Conservation (phyloP, 2,329 filamentous ascomycete genomes). For the Aspergillus hortae region DNA sequence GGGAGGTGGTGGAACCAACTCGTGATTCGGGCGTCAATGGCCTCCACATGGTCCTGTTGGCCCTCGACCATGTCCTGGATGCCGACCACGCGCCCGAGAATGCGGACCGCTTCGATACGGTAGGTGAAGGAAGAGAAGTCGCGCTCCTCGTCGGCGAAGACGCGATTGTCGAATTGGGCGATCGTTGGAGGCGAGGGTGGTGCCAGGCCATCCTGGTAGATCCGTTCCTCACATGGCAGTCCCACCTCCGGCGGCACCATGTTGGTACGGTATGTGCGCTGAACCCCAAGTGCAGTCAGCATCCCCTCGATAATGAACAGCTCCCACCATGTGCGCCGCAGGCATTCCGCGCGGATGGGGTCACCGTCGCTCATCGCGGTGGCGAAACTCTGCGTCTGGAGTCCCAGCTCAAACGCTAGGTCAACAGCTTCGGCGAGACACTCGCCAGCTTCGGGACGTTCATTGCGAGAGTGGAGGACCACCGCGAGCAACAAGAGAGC, state of each 20-base stretch:
- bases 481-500: conserved; percentile 73
- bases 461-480: conserved; percentile 71
- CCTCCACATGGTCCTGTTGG: conserved; percentile 56
- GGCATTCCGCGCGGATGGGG: conserved; percentile 72
- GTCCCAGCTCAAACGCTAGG: conserved; percentile 69
- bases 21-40: conserved; percentile 55
- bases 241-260: conserved; percentile 67
- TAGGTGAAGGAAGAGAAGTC: conserved; percentile 81
- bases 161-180: conserved; percentile 70
- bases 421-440: conserved; percentile 66
- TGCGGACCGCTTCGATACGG: conserved; percentile 74
- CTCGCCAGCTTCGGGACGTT: conserved; percentile 65
- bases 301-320: conserved; percentile 78
- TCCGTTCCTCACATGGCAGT: conserved; percentile 78
- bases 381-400: conserved; percentile 69
- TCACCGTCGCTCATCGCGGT: conserved; percentile 60
- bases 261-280: conserved; percentile 58
- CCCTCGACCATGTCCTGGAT: conserved; percentile 36
- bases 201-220: conserved; percentile 52
- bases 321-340: conserved; percentile 90
- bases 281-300: conserved; percentile 65
- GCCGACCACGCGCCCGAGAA: conserved; percentile 69
- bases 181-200: conserved; percentile 60
- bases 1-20: conserved; percentile 83
- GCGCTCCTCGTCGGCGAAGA: conserved; percentile 67